These are phyloP conservation scores for Epichloe typhina DNA, from an alignment of 2,329 filamentous ascomycete genomes.

Conservation along the genomic window DNA sequence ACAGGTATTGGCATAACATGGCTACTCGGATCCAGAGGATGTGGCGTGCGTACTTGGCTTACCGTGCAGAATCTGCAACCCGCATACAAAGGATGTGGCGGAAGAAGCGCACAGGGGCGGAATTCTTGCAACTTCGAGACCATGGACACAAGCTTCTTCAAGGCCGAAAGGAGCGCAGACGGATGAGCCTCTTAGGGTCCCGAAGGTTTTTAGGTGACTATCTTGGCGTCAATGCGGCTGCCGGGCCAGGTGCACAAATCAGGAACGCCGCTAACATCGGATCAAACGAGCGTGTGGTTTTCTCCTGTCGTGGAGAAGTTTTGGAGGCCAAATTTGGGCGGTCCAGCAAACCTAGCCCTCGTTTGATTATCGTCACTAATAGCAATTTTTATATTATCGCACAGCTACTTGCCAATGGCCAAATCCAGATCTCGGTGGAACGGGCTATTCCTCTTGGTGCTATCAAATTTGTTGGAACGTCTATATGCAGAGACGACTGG, in stretches of 20 bases:
- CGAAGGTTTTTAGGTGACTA: slow-evolving; percentile 93
- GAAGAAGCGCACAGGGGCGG: slow-evolving; percentile 79
- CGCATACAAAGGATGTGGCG: slow-evolving; percentile 94
- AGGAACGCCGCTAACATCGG: slow-evolving; percentile 60
- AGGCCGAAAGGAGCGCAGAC: slow-evolving; percentile 77
- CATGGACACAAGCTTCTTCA: slow-evolving; percentile 72
- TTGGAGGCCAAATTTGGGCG: slow-evolving; percentile 91
- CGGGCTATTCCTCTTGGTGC: slow-evolving; percentile 70
- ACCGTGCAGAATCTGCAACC: slow-evolving; percentile 82
- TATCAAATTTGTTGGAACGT: slow-evolving; percentile 77
- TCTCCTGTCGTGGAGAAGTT: slow-evolving; percentile 83
- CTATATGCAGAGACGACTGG: slow-evolving; percentile 85
- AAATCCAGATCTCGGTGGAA: slow-evolving; percentile 70
- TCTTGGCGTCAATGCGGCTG: slow-evolving; percentile 69
- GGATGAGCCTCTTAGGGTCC: slow-evolving; percentile 84
- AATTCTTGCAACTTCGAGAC: slow-evolving; percentile 79
- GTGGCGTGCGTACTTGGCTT: slow-evolving; percentile 91
- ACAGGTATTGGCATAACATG: slow-evolving; percentile 99
- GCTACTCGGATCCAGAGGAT: slow-evolving; percentile 92
- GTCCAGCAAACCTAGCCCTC: slow-evolving; percentile 83
- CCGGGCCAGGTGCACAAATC: slow-evolving; percentile 69
- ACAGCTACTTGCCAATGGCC: slow-evolving; percentile 69
- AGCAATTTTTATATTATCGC: slow-evolving; percentile 82
- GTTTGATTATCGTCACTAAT: slow-evolving; percentile 72
- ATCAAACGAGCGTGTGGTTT: slow-evolving; percentile 62